phyloP scores from a whole-genome alignment of 768 basidiomycete genomes.

The Podaxis rugospora region DNA sequence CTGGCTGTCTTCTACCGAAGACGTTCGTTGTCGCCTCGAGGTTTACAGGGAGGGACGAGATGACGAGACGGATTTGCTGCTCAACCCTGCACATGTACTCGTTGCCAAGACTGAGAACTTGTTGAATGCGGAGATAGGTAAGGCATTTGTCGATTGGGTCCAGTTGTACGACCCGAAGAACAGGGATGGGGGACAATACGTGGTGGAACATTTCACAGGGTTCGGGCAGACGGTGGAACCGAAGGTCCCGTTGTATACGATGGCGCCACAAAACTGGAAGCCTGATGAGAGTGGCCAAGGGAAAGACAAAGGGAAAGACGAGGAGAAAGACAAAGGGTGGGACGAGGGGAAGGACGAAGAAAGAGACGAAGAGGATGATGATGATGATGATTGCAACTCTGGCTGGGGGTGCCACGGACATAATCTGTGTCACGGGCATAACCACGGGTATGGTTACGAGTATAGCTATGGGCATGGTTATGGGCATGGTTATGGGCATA shows the following conservation, averaged over 20 bases:
- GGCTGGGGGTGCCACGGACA: too few species aligned
- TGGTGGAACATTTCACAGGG: background rate
- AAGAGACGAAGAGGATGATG: background rate
- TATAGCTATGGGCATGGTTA: too few species aligned
- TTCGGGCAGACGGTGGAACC: background rate
- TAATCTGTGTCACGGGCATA: too few species aligned
- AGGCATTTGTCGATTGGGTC: constrained; percentile 42
- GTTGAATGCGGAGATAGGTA: constrained; percentile 24
- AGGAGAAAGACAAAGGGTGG: background rate
- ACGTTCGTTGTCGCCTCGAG: constrained; percentile 25
- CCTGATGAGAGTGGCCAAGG: background rate
- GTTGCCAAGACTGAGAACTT: constrained; percentile 24
- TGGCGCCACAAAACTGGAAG: background rate
- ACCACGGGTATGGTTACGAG: too few species aligned
- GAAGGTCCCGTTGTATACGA: background rate
- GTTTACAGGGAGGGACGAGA: constrained; percentile 40
- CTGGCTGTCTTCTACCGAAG: constrained; percentile 36
- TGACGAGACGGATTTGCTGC: constrained; percentile 29
- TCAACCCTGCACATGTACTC: constrained; percentile 46
- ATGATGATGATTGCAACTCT: too few species aligned
- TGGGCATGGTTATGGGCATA: too few species aligned
- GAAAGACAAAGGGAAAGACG: background rate
- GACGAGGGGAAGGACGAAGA: background rate
- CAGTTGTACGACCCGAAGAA: background rate
- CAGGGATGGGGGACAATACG: background rate